phyloP scores from a whole-genome alignment of 768 basidiomycete species.

The Coprinellus micaceus region DNA sequence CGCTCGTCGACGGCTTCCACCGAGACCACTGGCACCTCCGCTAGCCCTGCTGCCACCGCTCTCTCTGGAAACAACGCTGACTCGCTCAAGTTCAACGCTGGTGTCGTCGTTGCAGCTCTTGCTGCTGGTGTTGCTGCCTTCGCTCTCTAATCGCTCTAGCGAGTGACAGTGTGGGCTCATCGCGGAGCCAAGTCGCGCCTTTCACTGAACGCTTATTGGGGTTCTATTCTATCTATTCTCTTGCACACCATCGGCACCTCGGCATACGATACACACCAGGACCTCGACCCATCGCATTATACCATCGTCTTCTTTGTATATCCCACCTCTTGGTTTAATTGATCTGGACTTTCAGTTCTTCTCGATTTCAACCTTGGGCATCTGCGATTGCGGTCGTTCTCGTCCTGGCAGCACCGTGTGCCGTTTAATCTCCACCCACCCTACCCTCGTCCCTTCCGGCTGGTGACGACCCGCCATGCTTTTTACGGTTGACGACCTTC shows the following conservation, averaged over 20 bases:
- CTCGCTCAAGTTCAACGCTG: conserved; percentile 25
- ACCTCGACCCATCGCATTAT: no score
- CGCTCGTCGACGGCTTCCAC: conserved; percentile 9
- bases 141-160: conserved; percentile 31
- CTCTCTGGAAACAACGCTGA: conserved; percentile 20
- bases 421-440: neutral
- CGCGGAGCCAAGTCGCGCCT: no score
- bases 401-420: no score
- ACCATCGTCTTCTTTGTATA: no score
- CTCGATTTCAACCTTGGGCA: neutral
- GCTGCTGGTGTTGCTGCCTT: conserved; percentile 49
- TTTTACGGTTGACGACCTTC: neutral
- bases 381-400: no score
- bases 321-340: no score
- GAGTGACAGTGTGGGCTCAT: neutral
- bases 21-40: conserved; percentile 10
- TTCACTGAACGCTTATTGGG: no score
- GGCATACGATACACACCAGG: no score
- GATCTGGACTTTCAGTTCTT: neutral
- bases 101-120: conserved; percentile 38
- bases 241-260: no score
- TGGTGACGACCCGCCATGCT: neutral
- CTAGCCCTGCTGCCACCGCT: conserved; percentile 16
- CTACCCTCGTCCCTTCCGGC: neutral
- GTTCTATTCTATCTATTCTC: no score